These are phyloP conservation scores for Trichoderma citrinoviride DNA, from an alignment of 2,329 filamentous ascomycete species.

Conservation along the genomic window DNA sequence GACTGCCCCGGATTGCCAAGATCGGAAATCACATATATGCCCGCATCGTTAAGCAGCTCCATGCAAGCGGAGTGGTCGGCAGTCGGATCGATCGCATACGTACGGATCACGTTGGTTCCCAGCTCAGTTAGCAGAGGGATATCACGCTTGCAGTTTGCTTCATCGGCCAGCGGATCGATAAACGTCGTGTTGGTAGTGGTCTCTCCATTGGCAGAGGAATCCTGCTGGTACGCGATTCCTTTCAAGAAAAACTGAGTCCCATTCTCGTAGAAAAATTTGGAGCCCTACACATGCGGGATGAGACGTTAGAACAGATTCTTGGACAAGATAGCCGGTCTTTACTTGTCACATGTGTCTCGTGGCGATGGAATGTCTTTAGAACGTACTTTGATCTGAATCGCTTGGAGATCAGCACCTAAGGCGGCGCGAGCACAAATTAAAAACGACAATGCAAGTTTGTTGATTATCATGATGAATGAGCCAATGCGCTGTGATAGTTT, in stretches of 20 bases:
- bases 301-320: neutral
- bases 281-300: constrained; percentile 50
- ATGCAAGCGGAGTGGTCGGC: constrained; percentile 81
- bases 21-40: constrained; percentile 95
- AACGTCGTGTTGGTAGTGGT: constrained; percentile 55
- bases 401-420: neutral
- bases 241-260: constrained; percentile 72
- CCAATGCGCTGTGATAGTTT: neutral
- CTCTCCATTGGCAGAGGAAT: constrained; percentile 56
- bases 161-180: constrained; percentile 78
- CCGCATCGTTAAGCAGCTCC: constrained; percentile 73
- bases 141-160: constrained; percentile 73
- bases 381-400: constrained; percentile 3
- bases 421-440: neutral
- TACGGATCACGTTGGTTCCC: constrained; percentile 88
- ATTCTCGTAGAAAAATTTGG: constrained; percentile 87
- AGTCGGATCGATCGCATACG: constrained; percentile 85
- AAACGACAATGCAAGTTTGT: neutral
- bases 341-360: neutral
- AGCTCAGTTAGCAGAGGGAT: constrained; percentile 76
- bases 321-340: neutral
- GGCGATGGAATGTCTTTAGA: neutral
- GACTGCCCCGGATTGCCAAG: constrained; percentile 76
- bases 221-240: constrained; percentile 93
- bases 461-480: neutral